Evolutionary conservation across 306 rosid species (phyloP), one percentile per base, ranked within the genome.

Genomic region (Cucurbita moschata): DNA sequence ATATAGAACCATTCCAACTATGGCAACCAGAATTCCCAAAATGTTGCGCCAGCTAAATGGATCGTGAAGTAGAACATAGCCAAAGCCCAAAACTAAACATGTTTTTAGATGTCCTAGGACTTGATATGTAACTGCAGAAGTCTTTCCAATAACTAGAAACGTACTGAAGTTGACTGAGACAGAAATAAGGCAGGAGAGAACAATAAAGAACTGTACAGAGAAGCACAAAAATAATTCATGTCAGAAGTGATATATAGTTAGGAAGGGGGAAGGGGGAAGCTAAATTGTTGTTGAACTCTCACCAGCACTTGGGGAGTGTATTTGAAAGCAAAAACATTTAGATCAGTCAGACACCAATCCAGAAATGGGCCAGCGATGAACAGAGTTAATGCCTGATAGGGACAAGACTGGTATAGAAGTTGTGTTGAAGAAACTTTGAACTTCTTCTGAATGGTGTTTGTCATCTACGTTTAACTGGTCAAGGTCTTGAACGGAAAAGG

Each of bases 71-170:
- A 93, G 84, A 59, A 84, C 77, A 82, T 90, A 93, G 66, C 97
- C 98, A 75, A 93, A 93, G 46, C 90, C 96, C 77, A 93, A 81
- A 42, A 93, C 97, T 70, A 93, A 88, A 80, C 97, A 93, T 71
- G 98, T 93, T 85, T 93, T 93, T 70, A 90, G 85, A 85, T 93
- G 98, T 76, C 98, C 98, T 64, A 93, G 96, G 72, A 90, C 98
- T 85, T 93, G 98, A 81, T 93, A 93, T 60, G 98, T 93, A 65
- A 93, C 98, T 1, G 97, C 96, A 72, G 98, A 93, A 59, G 98
- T 93, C 83, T 86, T 93, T 79, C 98, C 98, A 73, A 93, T 90
- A 18, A 94, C 97, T 64, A 94, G 92, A 80, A 94, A 94, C 37
- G 98, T 94, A 68, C 98, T 94, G 78, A 94, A 94, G 79, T 94